Percentiles rank a stretch among this genome's conserved stretches.
These are phyloP conservation scores for Agapanthus africanus DNA, from an alignment of 106 monocot genomes.

Conservation along the genomic window DNA sequence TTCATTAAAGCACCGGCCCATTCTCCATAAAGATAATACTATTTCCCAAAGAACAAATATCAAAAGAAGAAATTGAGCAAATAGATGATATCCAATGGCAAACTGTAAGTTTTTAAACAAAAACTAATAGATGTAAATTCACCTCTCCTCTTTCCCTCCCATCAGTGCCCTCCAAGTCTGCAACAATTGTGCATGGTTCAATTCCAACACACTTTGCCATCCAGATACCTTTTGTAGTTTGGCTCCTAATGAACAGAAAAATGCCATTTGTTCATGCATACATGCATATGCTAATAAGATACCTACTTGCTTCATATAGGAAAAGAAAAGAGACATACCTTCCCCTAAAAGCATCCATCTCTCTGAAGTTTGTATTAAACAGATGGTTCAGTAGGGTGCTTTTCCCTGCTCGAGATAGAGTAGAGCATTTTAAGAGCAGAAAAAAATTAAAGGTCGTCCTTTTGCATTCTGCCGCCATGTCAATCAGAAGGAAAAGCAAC, in stretches of 20 bases:
- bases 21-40: neutral
- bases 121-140: neutral
- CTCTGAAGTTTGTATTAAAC: conserved; percentile 73
- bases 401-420: conserved; percentile 51
- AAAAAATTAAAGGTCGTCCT: neutral
- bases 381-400: conserved; percentile 90
- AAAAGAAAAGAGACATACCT: conserved; percentile 33
- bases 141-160: conserved; percentile 97
- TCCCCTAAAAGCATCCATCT: conserved; percentile 89
- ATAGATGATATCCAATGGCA: neutral
- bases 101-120: neutral
- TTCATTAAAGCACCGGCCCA: neutral
- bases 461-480: neutral
- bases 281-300: neutral
- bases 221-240: conserved; percentile 91
- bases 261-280: neutral
- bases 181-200: conserved; percentile 70
- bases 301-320: neutral
- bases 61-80: neutral
- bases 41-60: neutral
- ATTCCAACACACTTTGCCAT: conserved; percentile 59
- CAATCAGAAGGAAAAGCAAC: neutral
- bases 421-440: neutral
- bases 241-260: conserved; percentile 36
- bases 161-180: conserved; percentile 90